Evolutionary conservation across 2,329 filamentous ascomycete genomes (phyloP), one percentile per base, ranked within the genome.

Genomic region (Bipolaris gigantea): DNA sequence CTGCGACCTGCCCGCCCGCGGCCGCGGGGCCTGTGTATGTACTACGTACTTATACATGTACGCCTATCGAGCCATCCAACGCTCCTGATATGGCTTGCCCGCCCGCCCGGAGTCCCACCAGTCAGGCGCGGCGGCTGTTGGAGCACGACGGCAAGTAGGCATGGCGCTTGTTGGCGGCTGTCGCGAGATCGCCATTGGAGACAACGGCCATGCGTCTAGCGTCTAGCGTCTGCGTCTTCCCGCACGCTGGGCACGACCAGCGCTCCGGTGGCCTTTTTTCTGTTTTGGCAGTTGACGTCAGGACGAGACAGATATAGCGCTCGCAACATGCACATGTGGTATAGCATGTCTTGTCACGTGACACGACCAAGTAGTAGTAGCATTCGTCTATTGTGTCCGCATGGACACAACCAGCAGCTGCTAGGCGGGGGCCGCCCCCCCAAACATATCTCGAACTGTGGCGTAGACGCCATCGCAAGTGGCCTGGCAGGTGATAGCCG

Each of bases 101-200:
- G n/a, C 10, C 27, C 27, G 27, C 27, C 27, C 27, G 10, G 10
- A 30, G 40, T 47, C 48, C 46, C 42, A 53, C 56, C 56, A 53
- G 19, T 53, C 56, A 59, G 33, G 46, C 53, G 34, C 42, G 40
- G 44, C 43, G 38, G 38, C 40, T 53, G 38, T 49, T 38, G 34
- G 45, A 53, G 43, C 55, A 51, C 44, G 47, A 40, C 43, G 36
- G 47, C 54, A 42, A 53, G 44, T 50, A 51, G 18, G 43, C 40
- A 42, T 42, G 51, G 43, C 51, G 55, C 52, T 41, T 51, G 55
- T 57, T 51, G 51, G 55, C 51, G 30, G 34, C 36, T 45, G 34
- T 52, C 39, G 34, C 4, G 30, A 34, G 35, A 35, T 40, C 16
- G 40, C 27, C 40, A 50, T 45, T 50, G 47, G 52, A 30, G 40